Percentiles rank a stretch among this genome's conserved stretches.
Conservation (phyloP, 1,284 basidiomycete genomes). For the Puccinia hordei region DNA sequence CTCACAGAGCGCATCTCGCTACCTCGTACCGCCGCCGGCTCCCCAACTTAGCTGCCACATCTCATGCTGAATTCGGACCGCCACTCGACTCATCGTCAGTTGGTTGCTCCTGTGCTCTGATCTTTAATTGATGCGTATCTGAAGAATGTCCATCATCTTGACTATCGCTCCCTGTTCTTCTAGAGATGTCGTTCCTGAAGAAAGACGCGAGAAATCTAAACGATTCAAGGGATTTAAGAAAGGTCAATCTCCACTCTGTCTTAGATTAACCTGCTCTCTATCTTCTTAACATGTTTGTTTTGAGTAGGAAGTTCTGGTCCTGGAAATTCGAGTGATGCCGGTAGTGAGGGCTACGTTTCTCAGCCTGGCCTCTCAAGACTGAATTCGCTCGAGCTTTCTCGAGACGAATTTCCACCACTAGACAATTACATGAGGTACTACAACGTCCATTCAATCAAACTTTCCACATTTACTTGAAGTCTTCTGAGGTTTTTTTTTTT, state of each 20-base stretch:
- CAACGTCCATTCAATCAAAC: background rate
- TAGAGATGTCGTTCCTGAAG: background rate
- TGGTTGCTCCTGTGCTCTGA: background rate
- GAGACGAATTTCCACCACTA: background rate
- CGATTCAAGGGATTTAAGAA: constrained; percentile 12
- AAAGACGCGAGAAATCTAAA: background rate
- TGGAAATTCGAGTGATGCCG: constrained; percentile 19
- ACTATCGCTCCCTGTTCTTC: background rate
- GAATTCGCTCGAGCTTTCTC: background rate
- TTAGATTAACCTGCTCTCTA: background rate
- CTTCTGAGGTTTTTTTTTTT: background rate
- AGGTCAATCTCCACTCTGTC: background rate
- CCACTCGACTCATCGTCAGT: constrained; percentile 6
- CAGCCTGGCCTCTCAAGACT: constrained; percentile 2
- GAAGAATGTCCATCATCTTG: background rate
- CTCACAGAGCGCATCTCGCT: constrained; percentile 26
- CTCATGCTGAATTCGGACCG: background rate
- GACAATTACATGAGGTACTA: constrained; percentile 5
- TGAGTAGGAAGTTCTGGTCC: constrained; percentile 4
- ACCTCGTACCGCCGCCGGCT: background rate
- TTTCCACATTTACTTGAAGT: background rate
- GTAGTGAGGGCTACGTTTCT: constrained; percentile 20
- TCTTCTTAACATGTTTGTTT: background rate
- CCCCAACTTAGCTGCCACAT: background rate
- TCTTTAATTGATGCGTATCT: background rate